phyloP scores from a whole-genome alignment of 257 asterid genomes.

The Asclepias syriaca region DNA sequence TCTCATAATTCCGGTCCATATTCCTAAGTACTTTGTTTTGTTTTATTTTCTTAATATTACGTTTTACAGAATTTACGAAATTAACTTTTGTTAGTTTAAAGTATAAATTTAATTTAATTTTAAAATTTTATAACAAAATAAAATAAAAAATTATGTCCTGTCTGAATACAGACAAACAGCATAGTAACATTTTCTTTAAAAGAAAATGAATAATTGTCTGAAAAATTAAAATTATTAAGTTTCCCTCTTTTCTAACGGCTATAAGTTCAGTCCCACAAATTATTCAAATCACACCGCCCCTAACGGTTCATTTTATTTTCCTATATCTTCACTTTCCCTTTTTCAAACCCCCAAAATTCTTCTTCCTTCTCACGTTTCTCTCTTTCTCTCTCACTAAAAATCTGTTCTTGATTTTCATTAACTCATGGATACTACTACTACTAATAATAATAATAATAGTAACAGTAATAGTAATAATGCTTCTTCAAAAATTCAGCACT shows the following conservation, averaged over 20 bases:
- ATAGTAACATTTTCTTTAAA: background rate
- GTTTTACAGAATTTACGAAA: no score
- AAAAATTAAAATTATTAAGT: constrained; percentile 1
- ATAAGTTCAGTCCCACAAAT: constrained; percentile 28
- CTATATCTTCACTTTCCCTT: background rate
- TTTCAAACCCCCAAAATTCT: background rate
- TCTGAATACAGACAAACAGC: background rate
- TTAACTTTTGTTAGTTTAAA: no score
- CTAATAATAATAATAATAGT: constrained; percentile 7
- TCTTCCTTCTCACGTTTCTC: constrained; percentile 14
- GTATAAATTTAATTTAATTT: no score
- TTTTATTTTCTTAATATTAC: no score
- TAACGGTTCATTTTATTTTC: constrained; percentile 54
- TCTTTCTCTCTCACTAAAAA: constrained; percentile 12
- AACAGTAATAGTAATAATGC: constrained; percentile 6
- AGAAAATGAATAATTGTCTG: background rate
- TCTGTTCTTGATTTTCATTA: background rate
- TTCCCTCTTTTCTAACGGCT: constrained; percentile 44
- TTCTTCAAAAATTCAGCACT: constrained; percentile 52
- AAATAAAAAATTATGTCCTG: no score
- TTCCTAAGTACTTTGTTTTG: background rate
- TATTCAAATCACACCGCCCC: constrained; percentile 25
- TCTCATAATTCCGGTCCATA: background rate
- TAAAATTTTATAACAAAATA: no score
- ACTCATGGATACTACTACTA: constrained; percentile 30